A percentile compares a stretch with the other conserved stretches of the same genome.
These are phyloP conservation scores for Zygoascus biomembranicola DNA, from an alignment of 805 yeast species.

Conservation along the genomic window DNA sequence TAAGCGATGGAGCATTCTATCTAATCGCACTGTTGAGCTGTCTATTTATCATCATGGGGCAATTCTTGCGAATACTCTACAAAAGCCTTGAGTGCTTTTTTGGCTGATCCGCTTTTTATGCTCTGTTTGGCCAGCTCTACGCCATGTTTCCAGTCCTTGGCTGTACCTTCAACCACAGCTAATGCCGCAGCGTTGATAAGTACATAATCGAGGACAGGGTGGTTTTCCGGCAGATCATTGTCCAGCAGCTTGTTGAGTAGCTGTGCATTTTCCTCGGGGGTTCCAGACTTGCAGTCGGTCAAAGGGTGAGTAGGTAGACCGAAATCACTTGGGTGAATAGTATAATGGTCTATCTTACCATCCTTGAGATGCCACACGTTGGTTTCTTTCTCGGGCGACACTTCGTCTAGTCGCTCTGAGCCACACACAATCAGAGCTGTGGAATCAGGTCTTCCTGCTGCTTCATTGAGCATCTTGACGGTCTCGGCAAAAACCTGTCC, in stretches of 20 bases:
- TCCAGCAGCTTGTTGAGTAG: conserved; percentile 44
- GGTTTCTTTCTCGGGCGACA: conserved; percentile 80
- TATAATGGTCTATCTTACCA: conserved; percentile 25
- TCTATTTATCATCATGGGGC: not conserved
- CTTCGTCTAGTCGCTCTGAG: conserved; percentile 83
- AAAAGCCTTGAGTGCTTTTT: conserved; percentile 48
- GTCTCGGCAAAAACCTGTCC: conserved; percentile 85
- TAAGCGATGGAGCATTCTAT: too few species aligned
- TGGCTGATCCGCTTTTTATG: conserved; percentile 61
- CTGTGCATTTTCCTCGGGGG: conserved; percentile 78
- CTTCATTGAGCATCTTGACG: conserved; percentile 51
- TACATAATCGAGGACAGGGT: conserved; percentile 82
- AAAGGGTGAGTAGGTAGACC: conserved; percentile 70
- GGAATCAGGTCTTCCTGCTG: conserved; percentile 34
- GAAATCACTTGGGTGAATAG: conserved; percentile 59
- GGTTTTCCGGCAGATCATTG: conserved; percentile 31
- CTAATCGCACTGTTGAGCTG: too few species aligned
- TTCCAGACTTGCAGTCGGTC: conserved; percentile 65
- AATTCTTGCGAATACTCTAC: conserved; percentile 19
- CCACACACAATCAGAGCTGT: conserved; percentile 88
- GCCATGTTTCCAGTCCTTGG: conserved; percentile 68
- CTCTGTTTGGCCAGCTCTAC: conserved; percentile 63
- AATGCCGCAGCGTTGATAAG: conserved; percentile 81
- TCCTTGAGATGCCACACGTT: conserved; percentile 64
- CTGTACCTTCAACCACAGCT: conserved; percentile 66